Evolutionary conservation across 2,329 filamentous ascomycete species (phyloP), one percentile per base, ranked within the genome.

Genomic region (Calonectria hawksworthii): DNA sequence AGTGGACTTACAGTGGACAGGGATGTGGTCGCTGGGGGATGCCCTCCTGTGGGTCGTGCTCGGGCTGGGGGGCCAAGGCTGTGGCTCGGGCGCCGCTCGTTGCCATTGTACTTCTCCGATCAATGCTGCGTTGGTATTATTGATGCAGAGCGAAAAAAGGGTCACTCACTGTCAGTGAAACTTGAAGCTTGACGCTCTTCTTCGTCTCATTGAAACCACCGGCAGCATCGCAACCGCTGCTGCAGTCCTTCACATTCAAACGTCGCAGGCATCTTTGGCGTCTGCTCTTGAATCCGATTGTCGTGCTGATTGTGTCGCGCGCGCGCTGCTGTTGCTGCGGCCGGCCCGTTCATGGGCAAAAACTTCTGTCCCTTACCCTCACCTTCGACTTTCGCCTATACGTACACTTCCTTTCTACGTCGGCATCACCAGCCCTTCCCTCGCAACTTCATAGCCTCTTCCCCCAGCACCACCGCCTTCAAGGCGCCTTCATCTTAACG

Each of bases 321-420:
- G 59, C 74, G 73, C 77, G 70, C 71, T 75, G 76, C 74, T 72
- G 72, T 73, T 79, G 68, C 72, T 79, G 68, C 79, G 74, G 79
- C 73, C 74, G 74, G 56, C 75, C 74, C 69, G 69, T 75, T 75
- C 64, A 75, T 70, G 70, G 77, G 73, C 74, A 75, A 79, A 81
- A 81, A 77, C 78, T 80, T 81, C 79, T 81, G 75, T 78, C 76
- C 78, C 78, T 77, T 79, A 81, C 79, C 78, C 74, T 77, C 64
- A 68, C 79, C 77, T 73, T 76, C 68, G 61, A 74, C 78, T 73
- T 73, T 75, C 68, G 64, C 75, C 79, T 80, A 80, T 80, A 80
- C 78, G 78, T 81, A 81, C 79, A 76, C 77, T 77, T 71, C 72
- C 64, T 66, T 67, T 76, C 66, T 74, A 76, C 75, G 54, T 67